Evolutionary conservation across 2,329 filamentous ascomycete species (phyloP).

Genomic region (Penicillium paneum): DNA sequence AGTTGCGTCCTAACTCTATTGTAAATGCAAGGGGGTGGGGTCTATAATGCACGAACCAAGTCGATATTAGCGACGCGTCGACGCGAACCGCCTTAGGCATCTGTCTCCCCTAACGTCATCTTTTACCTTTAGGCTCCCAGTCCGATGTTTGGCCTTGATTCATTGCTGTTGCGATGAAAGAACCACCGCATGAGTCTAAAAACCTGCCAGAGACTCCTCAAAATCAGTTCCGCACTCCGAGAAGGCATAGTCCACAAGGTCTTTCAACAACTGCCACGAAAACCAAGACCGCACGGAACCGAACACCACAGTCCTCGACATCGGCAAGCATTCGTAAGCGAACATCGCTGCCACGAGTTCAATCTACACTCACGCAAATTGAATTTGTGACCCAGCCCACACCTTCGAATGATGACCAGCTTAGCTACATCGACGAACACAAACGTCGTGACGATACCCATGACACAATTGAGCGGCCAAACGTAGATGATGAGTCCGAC

Average conservation of each 20-base stretch:
- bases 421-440: slow-evolving; percentile 32
- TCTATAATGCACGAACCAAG: slow-evolving; percentile 2
- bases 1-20: background rate
- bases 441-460: background rate
- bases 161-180: slow-evolving; percentile 29
- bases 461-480: slow-evolving; percentile 20
- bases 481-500: slow-evolving; percentile 26
- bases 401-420: slow-evolving; percentile 24
- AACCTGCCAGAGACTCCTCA: slow-evolving; percentile 15
- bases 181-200: slow-evolving; percentile 13
- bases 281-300: slow-evolving; percentile 12
- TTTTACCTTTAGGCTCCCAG: background rate
- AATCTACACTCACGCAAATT: slow-evolving; percentile 44
- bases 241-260: slow-evolving; percentile 13
- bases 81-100: slow-evolving; percentile 4
- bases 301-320: slow-evolving; percentile 15
- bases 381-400: slow-evolving; percentile 34
- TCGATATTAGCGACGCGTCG: slow-evolving; percentile 10
- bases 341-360: slow-evolving; percentile 22
- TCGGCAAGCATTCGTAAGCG: slow-evolving; percentile 21
- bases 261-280: slow-evolving; percentile 15
- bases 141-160: slow-evolving; percentile 11
- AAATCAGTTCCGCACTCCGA: slow-evolving; percentile 24
- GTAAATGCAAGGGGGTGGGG: background rate
- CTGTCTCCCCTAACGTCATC: slow-evolving; percentile 14